Evolutionary conservation across 768 basidiomycete species (phyloP), one percentile per base, ranked within the genome.

Genomic region (Hericium rajendrae): DNA sequence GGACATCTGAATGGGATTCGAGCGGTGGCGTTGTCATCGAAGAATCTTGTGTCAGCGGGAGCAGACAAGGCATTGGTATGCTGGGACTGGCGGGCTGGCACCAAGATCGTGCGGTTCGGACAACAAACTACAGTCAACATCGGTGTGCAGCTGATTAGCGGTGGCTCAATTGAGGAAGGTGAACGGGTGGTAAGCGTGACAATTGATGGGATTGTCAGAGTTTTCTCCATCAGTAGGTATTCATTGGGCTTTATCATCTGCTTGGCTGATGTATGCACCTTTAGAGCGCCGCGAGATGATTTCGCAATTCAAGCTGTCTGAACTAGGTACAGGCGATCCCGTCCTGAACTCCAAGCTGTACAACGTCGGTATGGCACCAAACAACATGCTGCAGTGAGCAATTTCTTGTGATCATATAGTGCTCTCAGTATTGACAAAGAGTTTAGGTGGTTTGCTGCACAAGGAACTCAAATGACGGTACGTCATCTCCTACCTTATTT

Each of bases 91-190:
- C 80, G 91, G 4, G 78, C 86, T 0, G 93, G 93, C 12, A 85
- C 83, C 11, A 95, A 94, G 75, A 86, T 93, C 51, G 88, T 92
- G 39, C 76, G 91, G 16, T 94, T 94, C 63, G 93, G 92, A 1
- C 93, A 95, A 68, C 91, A 94, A 72, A 94, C 91, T 10, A 94
- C 91, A 6, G 81, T 92, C 62, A 92, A 91, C 65, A 88, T 93
- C 53, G 93, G 92, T 9, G 88, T 95, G 26, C 91, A 93, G 70
- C 79, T 94, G 28, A 80, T 93, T 37, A 78, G 80, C 41, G 78
- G 79, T 20, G 72, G 67, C 11, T 64, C 68, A 24, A 16, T 15
- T 22, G 65, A 66, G 15, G 87, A 88, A 60, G 88, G 88, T 10
- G 92, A 94, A 69, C 76, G 87, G 37, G 85, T 94, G 20, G 86